A percentile compares a stretch with the other conserved stretches of the same genome.
Evolutionary conservation across 371 early-diverging fungal species (phyloP).

Genomic region (Mortierella polycephala): DNA sequence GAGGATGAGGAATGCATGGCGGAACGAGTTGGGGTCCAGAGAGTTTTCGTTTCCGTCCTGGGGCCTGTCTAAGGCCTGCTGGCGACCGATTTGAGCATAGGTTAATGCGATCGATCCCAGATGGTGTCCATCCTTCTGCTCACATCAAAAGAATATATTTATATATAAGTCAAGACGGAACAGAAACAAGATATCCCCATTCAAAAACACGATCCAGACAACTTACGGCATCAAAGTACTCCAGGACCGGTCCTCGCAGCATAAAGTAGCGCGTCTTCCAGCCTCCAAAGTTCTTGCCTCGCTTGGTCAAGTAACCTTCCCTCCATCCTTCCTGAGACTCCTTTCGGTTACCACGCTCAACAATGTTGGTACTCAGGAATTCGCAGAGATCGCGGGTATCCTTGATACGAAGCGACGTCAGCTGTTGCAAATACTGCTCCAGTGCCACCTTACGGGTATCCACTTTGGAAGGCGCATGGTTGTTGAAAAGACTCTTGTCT

Average conservation of each 20-base stretch:
- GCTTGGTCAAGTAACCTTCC: constrained; percentile 86
- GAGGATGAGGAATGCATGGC: constrained; percentile 82
- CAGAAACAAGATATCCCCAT: too few relatives aligned
- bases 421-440: constrained; percentile 81
- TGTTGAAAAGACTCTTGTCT: constrained; percentile 78
- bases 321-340: constrained; percentile 58
- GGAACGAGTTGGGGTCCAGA: constrained; percentile 58
- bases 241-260: constrained; percentile 67
- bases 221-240: constrained; percentile 80
- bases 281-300: constrained; percentile 87
- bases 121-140: constrained; percentile 67
- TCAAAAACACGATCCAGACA: not conserved
- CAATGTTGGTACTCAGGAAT: constrained; percentile 78
- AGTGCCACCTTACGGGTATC: constrained; percentile 79
- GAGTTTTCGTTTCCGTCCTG: constrained; percentile 55
- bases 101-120: constrained; percentile 65
- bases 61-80: constrained; percentile 48
- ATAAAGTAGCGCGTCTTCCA: constrained; percentile 87
- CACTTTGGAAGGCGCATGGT: constrained; percentile 73
- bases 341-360: constrained; percentile 55
- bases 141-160: too few relatives aligned
- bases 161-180: too few relatives aligned
- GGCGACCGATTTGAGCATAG: constrained; percentile 66
- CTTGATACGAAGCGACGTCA: constrained; percentile 66
- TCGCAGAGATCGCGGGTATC: constrained; percentile 77